These are phyloP conservation scores for Ustilago crameri DNA, from an alignment of 1,284 basidiomycete genomes.

Conservation along the genomic window DNA sequence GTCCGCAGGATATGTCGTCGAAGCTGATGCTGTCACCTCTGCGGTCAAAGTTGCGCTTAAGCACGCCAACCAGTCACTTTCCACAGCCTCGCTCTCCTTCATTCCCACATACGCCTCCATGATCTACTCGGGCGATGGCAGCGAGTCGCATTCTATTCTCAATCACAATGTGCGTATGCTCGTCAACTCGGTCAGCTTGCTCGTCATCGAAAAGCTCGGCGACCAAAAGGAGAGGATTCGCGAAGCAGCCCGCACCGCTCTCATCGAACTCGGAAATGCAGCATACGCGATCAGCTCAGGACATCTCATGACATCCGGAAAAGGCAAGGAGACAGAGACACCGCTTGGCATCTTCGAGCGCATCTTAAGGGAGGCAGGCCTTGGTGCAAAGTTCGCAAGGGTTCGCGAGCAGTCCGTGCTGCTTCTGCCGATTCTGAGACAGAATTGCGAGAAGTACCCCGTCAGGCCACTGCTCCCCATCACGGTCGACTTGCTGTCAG, in stretches of 20 bases:
- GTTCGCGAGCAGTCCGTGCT: conserved; percentile 73
- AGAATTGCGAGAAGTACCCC: conserved; percentile 73
- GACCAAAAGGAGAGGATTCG: conserved; percentile 80
- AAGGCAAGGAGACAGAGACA: conserved; percentile 80
- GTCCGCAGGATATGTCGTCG: conserved; percentile 38
- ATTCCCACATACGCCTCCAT: conserved; percentile 58
- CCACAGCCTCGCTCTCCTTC: conserved; percentile 60
- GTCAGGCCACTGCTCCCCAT: conserved; percentile 82
- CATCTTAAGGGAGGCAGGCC: conserved; percentile 78
- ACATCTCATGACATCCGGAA: conserved; percentile 70
- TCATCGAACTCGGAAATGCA: conserved; percentile 78
- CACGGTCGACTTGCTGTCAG: conserved; percentile 86
- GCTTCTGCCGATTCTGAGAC: conserved; percentile 42
- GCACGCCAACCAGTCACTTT: conserved; percentile 81
- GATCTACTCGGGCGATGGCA: conserved; percentile 34
- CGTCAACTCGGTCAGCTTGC: conserved; percentile 76
- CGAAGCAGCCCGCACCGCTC: conserved; percentile 78
- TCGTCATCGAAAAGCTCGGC: conserved; percentile 82
- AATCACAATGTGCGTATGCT: conserved; percentile 47
- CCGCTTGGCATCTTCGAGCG: conserved; percentile 80
- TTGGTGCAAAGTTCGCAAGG: conserved; percentile 74
- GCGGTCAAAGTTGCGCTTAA: conserved; percentile 79
- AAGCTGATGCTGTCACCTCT: conserved; percentile 52
- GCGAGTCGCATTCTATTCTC: conserved; percentile 30
- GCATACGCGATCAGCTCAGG: conserved; percentile 74